A percentile compares a stretch with the other conserved stretches of the same genome.
Conservation (phyloP, 2,329 filamentous ascomycete species). For the Paraphaeosphaeria minitans region DNA sequence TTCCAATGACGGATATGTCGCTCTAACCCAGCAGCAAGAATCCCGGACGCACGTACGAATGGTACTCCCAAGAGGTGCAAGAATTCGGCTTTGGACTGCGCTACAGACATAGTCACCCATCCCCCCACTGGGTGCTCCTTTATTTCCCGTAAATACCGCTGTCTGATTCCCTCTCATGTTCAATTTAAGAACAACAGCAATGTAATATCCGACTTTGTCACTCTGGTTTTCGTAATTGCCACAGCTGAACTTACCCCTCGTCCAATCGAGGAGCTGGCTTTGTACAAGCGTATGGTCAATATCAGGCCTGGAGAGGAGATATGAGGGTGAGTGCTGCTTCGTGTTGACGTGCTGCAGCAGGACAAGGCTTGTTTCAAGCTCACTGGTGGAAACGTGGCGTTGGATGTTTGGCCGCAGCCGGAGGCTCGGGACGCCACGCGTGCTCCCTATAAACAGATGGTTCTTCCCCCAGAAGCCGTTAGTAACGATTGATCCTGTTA, state of each 20-base stretch:
- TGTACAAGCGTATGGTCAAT: constrained; percentile 54
- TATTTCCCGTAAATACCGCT: constrained; percentile 32
- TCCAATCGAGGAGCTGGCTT: constrained; percentile 59
- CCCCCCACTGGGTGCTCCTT: constrained; percentile 39
- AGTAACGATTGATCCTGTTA: not conserved
- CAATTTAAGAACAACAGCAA: constrained; percentile 56
- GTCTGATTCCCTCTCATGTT: constrained; percentile 49
- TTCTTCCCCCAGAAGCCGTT: not conserved
- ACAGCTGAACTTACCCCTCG: constrained; percentile 56
- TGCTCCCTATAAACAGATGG: not conserved
- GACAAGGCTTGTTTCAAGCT: constrained; percentile 53
- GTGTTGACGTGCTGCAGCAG: constrained; percentile 37
- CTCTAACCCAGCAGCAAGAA: constrained; percentile 53
- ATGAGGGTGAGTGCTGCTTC: constrained; percentile 57
- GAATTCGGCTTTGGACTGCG: constrained; percentile 63
- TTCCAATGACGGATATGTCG: constrained; percentile 62
- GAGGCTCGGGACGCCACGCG: not conserved
- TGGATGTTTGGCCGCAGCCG: constrained; percentile 47
- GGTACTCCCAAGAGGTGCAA: constrained; percentile 59
- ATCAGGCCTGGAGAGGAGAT: constrained; percentile 47
- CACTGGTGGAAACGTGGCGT: constrained; percentile 50
- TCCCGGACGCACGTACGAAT: constrained; percentile 64
- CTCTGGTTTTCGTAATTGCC: constrained; percentile 57
- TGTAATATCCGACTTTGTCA: constrained; percentile 58
- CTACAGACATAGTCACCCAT: constrained; percentile 51